Percentiles rank a stretch among this genome's conserved stretches.
Evolutionary conservation across 116 monocot species (phyloP).

Genomic region (Dioscorea cayenensis): DNA sequence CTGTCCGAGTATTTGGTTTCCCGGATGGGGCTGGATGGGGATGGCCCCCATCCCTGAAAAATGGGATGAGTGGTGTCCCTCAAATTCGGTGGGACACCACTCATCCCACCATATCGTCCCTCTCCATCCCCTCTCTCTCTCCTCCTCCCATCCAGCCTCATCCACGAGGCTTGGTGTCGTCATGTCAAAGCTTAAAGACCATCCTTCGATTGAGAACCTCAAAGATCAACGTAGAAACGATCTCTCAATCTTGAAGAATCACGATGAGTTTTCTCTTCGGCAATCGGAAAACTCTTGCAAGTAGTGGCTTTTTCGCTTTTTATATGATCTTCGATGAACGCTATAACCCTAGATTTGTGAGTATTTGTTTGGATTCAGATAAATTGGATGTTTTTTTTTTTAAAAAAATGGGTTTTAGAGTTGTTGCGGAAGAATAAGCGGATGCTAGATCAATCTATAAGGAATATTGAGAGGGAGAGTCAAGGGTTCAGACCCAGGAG

Average conservation of each 20-base stretch:
- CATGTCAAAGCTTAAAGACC: too few species aligned
- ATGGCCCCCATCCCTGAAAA: too few species aligned
- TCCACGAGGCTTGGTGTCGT: too few species aligned
- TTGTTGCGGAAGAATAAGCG: constrained; percentile 62
- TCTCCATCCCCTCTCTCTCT: too few species aligned
- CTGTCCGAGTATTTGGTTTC: too few species aligned
- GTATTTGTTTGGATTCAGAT: neutral
- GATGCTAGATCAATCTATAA: constrained; percentile 55
- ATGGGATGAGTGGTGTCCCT: too few species aligned
- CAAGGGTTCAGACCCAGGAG: constrained; percentile 53
- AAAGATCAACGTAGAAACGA: neutral
- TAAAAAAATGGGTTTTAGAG: constrained; percentile 17
- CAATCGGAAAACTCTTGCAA: constrained; percentile 54
- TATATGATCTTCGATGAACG: neutral
- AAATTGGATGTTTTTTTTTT: constrained; percentile 1
- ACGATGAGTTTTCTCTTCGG: constrained; percentile 64
- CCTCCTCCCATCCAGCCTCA: too few species aligned
- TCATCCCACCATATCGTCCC: too few species aligned
- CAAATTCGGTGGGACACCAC: too few species aligned
- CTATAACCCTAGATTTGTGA: neutral
- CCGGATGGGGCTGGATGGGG: too few species aligned
- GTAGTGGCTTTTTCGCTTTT: constrained; percentile 10
- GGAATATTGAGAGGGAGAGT: constrained; percentile 68
- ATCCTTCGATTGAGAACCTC: too few species aligned
- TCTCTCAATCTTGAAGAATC: neutral